Conservation (phyloP, 2,329 filamentous ascomycete genomes). For the Talaromyces sp. region DNA sequence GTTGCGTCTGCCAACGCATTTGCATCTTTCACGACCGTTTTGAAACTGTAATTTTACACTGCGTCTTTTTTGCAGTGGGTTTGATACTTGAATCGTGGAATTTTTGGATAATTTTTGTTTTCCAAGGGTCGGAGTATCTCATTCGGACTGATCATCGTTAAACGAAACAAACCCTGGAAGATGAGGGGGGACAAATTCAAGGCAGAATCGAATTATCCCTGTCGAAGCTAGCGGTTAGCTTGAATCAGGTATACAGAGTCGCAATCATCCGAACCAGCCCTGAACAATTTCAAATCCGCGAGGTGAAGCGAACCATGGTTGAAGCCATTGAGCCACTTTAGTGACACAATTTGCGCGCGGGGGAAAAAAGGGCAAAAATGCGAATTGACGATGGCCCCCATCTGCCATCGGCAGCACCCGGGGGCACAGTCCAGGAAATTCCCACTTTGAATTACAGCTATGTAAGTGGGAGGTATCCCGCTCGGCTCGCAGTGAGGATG, state of each 20-base stretch:
- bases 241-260: too few species aligned
- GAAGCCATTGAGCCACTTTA: neutral
- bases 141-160: neutral
- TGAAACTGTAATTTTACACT: constrained; percentile 4
- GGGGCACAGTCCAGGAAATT: neutral
- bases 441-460: neutral
- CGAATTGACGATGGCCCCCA: constrained; percentile 3
- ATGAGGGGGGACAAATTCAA: too few species aligned
- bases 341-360: neutral
- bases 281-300: neutral
- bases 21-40: constrained; percentile 12
- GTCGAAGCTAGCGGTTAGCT: too few species aligned
- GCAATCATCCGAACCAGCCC: neutral
- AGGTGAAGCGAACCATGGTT: constrained; percentile 20
- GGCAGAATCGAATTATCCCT: too few species aligned
- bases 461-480: constrained; percentile 1
- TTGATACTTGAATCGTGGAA: neutral
- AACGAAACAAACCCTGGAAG: neutral
- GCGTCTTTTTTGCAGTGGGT: constrained; percentile 1
- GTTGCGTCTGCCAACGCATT: constrained; percentile 26
- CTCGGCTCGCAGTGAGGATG: constrained; percentile 1
- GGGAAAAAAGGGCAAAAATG: neutral
- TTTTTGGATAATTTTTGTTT: too few species aligned
- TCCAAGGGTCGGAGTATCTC: neutral
- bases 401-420: constrained; percentile 12